A percentile compares a stretch with the other conserved stretches of the same genome.
These are phyloP conservation scores for Ochetophila trinervis DNA, from an alignment of 306 rosid genomes.

Conservation along the genomic window DNA sequence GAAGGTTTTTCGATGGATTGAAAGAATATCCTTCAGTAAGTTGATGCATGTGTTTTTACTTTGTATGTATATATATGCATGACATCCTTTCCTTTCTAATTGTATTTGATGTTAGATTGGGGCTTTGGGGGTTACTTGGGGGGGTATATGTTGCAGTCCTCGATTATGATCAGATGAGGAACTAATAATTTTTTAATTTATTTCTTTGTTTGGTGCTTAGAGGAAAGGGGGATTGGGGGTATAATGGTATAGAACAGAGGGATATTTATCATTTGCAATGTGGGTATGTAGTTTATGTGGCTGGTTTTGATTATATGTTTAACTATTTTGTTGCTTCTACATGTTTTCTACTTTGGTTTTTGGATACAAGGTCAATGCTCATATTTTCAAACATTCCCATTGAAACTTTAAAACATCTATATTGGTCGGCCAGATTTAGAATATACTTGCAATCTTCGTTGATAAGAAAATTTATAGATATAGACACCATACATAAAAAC, in stretches of 20 bases:
- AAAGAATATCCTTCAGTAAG: conserved; percentile 30
- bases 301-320: conserved; percentile 23
- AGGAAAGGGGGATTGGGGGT: conserved; percentile 31
- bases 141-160: conserved; percentile 34
- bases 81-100: conserved; percentile 17
- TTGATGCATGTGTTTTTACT: conserved; percentile 22
- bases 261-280: conserved; percentile 30
- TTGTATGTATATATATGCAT: conserved; percentile 47
- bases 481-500: too few species aligned
- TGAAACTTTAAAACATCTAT: not conserved
- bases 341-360: not conserved
- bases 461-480: too few species aligned
- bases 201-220: conserved; percentile 10
- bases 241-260: conserved; percentile 51
- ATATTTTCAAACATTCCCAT: not conserved
- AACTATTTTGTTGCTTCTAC: not conserved
- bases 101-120: conserved; percentile 35
- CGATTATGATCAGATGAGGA: conserved; percentile 31
- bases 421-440: too few species aligned
- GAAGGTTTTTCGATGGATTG: conserved; percentile 21
- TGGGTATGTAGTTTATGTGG: conserved; percentile 24
- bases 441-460: too few species aligned
- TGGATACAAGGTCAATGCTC: too few species aligned
- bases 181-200: conserved; percentile 32
- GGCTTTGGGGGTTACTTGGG: conserved; percentile 25